Percentiles rank a stretch among this genome's conserved stretches.
Conservation (phyloP, 2,329 filamentous ascomycete genomes). For the Fonsecaea erecta region DNA sequence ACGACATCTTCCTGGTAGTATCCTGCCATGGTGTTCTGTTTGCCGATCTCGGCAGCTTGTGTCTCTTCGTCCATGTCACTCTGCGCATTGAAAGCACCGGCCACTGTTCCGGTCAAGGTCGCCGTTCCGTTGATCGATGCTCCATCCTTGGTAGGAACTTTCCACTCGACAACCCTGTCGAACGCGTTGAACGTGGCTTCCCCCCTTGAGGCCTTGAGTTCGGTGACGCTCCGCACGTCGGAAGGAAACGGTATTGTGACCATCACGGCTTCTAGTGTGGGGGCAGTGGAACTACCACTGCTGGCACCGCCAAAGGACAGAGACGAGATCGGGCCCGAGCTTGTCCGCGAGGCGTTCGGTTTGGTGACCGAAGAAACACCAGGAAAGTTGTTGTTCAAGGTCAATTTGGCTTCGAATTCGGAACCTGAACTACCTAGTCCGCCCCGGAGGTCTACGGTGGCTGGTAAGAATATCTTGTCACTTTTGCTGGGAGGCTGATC, state of each 20-base stretch:
- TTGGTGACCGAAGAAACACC: constrained; percentile 42
- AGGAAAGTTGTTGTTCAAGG: constrained; percentile 69
- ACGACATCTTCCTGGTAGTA: constrained; percentile 53
- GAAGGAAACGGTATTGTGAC: constrained; percentile 79
- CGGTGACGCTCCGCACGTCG: constrained; percentile 79
- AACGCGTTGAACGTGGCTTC: constrained; percentile 81
- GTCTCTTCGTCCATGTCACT: constrained; percentile 38
- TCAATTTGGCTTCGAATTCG: constrained; percentile 86
- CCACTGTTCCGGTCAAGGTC: constrained; percentile 77
- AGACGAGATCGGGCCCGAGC: constrained; percentile 54
- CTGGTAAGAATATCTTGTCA: constrained; percentile 77
- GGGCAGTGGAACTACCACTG: constrained; percentile 61
- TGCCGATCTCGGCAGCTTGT: constrained; percentile 39
- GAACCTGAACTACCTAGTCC: constrained; percentile 73
- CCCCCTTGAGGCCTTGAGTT: constrained; percentile 78
- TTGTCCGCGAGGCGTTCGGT: constrained; percentile 43
- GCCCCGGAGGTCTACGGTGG: constrained; percentile 79
- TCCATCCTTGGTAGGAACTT: constrained; percentile 76
- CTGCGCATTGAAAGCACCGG: constrained; percentile 63
- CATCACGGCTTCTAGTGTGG: constrained; percentile 73
- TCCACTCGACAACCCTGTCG: constrained; percentile 78
- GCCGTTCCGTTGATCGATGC: constrained; percentile 69
- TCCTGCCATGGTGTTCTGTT: constrained; percentile 48
- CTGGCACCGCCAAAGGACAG: constrained; percentile 52
- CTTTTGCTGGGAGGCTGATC: constrained; percentile 58